Percentiles rank a stretch among this genome's conserved stretches.
These are phyloP conservation scores for Metschnikowia bowlesiae DNA, from an alignment of 805 yeast genomes.

Conservation along the genomic window DNA sequence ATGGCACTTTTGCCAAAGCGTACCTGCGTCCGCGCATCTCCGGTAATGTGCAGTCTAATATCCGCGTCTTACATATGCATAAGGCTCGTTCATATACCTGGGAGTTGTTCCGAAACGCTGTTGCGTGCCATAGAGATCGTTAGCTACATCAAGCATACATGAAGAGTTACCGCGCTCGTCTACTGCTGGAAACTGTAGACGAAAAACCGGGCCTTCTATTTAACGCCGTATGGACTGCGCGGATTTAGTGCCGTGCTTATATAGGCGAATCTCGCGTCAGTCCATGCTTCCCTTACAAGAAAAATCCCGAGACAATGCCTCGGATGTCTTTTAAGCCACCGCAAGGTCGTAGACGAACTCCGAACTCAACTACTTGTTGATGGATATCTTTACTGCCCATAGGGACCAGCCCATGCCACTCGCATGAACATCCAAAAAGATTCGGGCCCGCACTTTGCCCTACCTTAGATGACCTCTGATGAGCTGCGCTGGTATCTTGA, in stretches of 20 bases:
- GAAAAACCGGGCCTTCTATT: background rate
- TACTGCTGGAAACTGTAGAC: background rate
- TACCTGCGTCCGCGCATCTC: slow-evolving; percentile 1
- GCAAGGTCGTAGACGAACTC: background rate
- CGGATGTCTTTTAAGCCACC: background rate
- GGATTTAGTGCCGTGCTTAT: background rate
- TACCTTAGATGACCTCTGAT: background rate
- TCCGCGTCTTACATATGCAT: slow-evolving; percentile 1
- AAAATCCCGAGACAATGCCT: background rate
- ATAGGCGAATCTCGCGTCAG: slow-evolving; percentile 1
- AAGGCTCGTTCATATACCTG: background rate
- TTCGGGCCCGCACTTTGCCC: background rate
- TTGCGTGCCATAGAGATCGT: background rate
- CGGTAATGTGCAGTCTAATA: background rate
- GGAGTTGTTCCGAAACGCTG: background rate
- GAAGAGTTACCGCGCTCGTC: background rate
- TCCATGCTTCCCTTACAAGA: background rate
- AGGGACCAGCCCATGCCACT: background rate
- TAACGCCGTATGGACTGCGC: background rate
- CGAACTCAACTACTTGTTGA: background rate
- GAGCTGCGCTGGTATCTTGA: background rate
- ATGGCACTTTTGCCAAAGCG: background rate
- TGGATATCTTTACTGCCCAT: background rate
- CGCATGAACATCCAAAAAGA: background rate
- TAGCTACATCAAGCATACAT: background rate